Base-by-base conservation (phyloP, 192 early-diverging fungal genomes). In the Entomortierella chlamydospora region DNA sequence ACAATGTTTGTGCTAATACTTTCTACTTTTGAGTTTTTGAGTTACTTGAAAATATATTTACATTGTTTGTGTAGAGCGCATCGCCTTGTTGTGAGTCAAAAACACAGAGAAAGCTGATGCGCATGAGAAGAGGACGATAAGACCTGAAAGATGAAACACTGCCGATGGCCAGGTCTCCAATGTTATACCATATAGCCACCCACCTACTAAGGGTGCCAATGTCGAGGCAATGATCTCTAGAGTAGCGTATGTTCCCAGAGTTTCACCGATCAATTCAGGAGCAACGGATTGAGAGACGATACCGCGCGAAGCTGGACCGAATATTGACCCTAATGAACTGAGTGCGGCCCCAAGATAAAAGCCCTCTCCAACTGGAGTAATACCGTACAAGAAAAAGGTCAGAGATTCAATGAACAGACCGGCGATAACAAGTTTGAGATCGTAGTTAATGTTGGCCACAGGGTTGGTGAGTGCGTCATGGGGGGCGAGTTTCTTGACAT, bases 261-360 rank as follows among this genome's bases (percentile, higher is more conserved):
- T 54, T 29, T 37, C 13, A 28, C 72, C 72, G 10, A 66, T 9
- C 25, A 52, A 2, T 31, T 73, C 72, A 4, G 72, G 56, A 25
- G 63, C 22, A 13, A 73, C 63, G 12, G 72, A 64, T 4, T 55
- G 72, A 51, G 72, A 60, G 13, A 73, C 10, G 20, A 73, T 61
- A 0, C 72, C 72, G 22, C 72, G 62, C 4, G 37, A n/a, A 0
- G 72, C 72, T 9, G 72, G 72, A 34, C 56, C 49, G 28, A 66
- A 73, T 25, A 73, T 18, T 9, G 56, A 47, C 22, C 72, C 72
- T 11, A 73, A 29, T 15, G 72, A 42, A 22, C 72, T 45, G 11
- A 61, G 63, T 15, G 23, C 41, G 23, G 47, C 72, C 42, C 72
- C 72, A 7, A 73, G 8, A 54, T 73, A 73, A 30, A 73, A 73